phyloP scores from a whole-genome alignment of 2,329 filamentous ascomycete genomes.

The Venturia aucupariae region DNA sequence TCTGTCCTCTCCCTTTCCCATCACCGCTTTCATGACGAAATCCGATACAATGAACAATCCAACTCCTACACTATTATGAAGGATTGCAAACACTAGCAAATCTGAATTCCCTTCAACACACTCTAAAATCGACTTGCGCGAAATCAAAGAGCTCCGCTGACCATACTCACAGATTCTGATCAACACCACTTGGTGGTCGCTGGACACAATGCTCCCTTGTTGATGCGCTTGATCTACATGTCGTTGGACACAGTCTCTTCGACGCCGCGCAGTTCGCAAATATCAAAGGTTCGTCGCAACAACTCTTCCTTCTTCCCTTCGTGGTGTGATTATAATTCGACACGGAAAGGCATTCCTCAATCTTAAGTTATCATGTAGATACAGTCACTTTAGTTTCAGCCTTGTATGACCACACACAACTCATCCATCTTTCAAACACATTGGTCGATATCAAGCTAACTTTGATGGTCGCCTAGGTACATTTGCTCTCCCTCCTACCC shows the following conservation, averaged over 20 bases:
- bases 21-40: slow-evolving; percentile 4
- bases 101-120: slow-evolving; percentile 33
- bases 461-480: slow-evolving; percentile 26
- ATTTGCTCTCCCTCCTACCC: slow-evolving; percentile 18
- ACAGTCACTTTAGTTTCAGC: slow-evolving; percentile 58
- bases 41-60: slow-evolving; percentile 40
- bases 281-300: slow-evolving; percentile 35
- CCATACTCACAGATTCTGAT: background rate
- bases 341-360: slow-evolving; percentile 61
- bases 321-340: slow-evolving; percentile 53
- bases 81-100: slow-evolving; percentile 47
- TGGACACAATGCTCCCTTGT: background rate
- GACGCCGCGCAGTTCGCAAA: background rate
- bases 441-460: slow-evolving; percentile 18
- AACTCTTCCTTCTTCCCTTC: slow-evolving; percentile 17
- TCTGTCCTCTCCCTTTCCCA: background rate
- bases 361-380: slow-evolving; percentile 56
- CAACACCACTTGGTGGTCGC: background rate
- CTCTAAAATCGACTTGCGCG: background rate
- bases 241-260: slow-evolving; percentile 12
- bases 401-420: slow-evolving; percentile 49
- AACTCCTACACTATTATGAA: slow-evolving; percentile 48
- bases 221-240: background rate
- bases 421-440: slow-evolving; percentile 11
- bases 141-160: background rate